Evolutionary conservation across 495 filamentous ascomycete species (phyloP).

Genomic region (Chaetomium tenue): DNA sequence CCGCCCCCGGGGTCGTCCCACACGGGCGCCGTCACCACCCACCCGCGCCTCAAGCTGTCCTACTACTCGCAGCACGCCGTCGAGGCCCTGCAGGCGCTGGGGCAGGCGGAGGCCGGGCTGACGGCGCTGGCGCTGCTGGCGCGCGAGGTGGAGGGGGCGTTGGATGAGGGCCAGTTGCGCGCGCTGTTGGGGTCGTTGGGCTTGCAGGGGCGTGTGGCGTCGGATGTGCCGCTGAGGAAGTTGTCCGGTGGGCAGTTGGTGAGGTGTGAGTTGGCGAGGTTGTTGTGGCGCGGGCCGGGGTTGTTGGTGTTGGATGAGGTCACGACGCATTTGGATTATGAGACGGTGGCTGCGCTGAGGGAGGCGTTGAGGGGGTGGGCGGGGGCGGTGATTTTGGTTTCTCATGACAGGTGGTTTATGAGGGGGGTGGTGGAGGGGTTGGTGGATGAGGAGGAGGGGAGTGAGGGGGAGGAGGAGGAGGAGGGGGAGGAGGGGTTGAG

Average conservation of each 20-base stretch:
- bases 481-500: conserved; percentile 43
- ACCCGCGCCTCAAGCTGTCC: conserved; percentile 64
- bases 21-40: conserved; percentile 55
- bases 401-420: conserved; percentile 76
- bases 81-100: conserved; percentile 56
- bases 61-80: conserved; percentile 79
- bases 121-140: conserved; percentile 63
- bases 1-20: conserved; percentile 39
- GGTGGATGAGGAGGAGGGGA: conserved; percentile 51
- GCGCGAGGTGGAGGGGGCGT: conserved; percentile 41
- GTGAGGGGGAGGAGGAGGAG: conserved; percentile 47
- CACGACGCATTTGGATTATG: conserved; percentile 80
- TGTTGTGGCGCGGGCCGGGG: conserved; percentile 67
- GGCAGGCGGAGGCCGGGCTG: conserved; percentile 45
- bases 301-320: conserved; percentile 78
- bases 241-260: conserved; percentile 78
- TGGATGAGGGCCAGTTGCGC: conserved; percentile 62
- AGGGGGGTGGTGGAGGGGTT: conserved; percentile 66
- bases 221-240: conserved; percentile 64
- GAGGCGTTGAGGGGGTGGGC: conserved; percentile 62
- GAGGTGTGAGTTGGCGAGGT: conserved; percentile 66
- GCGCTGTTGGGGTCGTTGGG: conserved; percentile 63
- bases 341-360: conserved; percentile 68
- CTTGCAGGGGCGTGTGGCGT: conserved; percentile 61
- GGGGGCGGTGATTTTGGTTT: conserved; percentile 70